phyloP scores from a whole-genome alignment of 23 red algal species.

The Gracilaria gracilis region DNA sequence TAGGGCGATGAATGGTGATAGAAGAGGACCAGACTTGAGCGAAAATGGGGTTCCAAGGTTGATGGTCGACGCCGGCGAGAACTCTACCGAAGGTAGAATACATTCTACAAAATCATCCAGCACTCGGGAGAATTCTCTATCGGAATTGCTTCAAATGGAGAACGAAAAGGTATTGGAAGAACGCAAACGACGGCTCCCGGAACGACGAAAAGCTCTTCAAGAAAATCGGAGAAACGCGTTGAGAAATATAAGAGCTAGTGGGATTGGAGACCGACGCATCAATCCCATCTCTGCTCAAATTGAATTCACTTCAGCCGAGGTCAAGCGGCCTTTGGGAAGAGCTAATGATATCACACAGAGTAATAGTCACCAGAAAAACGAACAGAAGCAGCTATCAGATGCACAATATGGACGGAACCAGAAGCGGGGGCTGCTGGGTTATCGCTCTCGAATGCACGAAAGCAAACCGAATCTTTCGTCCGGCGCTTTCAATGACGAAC shows the following conservation, averaged over 20 bases:
- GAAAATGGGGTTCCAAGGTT: not conserved
- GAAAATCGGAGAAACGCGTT: slow-evolving; percentile 30
- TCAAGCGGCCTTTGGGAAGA: not conserved
- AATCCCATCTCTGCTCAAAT: slow-evolving; percentile 30
- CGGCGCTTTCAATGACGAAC: not conserved
- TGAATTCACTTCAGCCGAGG: slow-evolving; percentile 51
- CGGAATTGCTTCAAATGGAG: slow-evolving; percentile 21
- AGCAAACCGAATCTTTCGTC: not conserved
- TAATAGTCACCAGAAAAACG: not conserved
- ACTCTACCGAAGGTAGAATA: not conserved
- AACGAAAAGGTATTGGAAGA: slow-evolving; percentile 48
- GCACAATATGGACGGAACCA: not conserved
- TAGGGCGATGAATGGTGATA: not conserved
- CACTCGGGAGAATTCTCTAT: not conserved
- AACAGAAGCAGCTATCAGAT: not conserved
- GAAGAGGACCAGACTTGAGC: not conserved
- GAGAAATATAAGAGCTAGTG: not conserved
- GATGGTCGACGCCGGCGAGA: not conserved
- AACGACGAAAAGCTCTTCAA: slow-evolving; percentile 36
- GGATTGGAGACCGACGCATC: not conserved
- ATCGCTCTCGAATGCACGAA: not conserved
- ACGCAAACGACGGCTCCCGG: slow-evolving; percentile 32
- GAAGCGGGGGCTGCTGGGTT: not conserved
- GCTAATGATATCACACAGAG: not conserved
- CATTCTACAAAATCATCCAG: not conserved